A percentile compares a stretch with the other conserved stretches of the same genome.
These are phyloP conservation scores for Ustilago cynodontis DNA, from an alignment of 1,284 basidiomycete species.

Conservation along the genomic window DNA sequence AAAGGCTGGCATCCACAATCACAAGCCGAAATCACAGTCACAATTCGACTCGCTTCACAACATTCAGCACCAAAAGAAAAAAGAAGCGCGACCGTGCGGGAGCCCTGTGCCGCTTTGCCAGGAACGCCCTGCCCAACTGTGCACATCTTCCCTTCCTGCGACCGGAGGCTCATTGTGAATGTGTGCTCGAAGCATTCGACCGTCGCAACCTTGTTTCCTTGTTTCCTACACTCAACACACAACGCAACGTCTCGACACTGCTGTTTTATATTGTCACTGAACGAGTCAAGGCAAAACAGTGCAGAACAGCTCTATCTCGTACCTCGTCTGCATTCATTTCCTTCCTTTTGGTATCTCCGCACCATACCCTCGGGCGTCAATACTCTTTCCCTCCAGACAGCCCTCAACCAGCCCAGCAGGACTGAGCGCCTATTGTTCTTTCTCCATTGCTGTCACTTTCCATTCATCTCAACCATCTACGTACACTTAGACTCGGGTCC, in stretches of 20 bases:
- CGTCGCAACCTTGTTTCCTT: not conserved
- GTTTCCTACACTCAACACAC: not conserved
- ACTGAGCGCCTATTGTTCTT: not conserved
- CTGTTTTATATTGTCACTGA: not conserved
- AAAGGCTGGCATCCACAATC: not conserved
- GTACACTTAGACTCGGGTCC: too few relatives aligned
- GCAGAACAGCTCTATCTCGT: too few relatives aligned
- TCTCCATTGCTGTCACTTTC: not conserved
- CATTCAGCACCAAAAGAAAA: not conserved
- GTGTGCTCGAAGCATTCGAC: not conserved
- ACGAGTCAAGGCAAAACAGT: not conserved
- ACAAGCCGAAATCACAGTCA: not conserved
- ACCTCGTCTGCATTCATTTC: not conserved
- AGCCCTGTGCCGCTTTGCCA: not conserved
- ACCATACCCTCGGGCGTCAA: too few relatives aligned
- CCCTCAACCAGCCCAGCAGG: not conserved
- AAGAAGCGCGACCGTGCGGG: too few relatives aligned
- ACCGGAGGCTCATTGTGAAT: not conserved
- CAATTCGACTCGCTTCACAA: conserved; percentile 10
- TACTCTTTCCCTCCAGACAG: too few relatives aligned
- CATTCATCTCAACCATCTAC: not conserved
- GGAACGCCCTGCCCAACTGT: not conserved
- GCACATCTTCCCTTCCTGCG: too few relatives aligned
- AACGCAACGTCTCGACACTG: not conserved
- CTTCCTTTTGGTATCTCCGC: not conserved